A percentile compares a stretch with the other conserved stretches of the same genome.
Conservation (phyloP, 2,329 filamentous ascomycete species). For the Pseudogymnoascus sp. region DNA sequence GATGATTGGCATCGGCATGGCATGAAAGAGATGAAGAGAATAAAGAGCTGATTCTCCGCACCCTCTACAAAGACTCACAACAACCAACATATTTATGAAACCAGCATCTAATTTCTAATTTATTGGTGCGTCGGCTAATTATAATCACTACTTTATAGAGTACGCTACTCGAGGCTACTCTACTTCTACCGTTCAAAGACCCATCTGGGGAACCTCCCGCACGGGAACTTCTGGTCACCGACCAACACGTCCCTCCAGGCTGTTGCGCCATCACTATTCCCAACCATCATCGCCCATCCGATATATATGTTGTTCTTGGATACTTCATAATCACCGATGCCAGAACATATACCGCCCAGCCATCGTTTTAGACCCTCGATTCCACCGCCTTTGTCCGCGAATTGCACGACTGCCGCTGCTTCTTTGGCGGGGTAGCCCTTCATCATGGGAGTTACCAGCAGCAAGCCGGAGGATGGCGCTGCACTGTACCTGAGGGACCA, state of each 20-base stretch:
- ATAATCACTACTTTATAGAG: slow-evolving; percentile 3
- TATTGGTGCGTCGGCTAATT: slow-evolving; percentile 3
- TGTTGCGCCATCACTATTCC: not conserved
- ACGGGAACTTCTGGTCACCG: slow-evolving; percentile 7
- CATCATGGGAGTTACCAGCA: slow-evolving; percentile 84
- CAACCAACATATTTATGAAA: not conserved
- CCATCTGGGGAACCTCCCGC: slow-evolving; percentile 4
- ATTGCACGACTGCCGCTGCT: not conserved
- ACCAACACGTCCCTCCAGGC: slow-evolving; percentile 6
- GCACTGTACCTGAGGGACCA: slow-evolving; percentile 84
- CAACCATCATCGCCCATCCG: not conserved
- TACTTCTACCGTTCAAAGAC: not conserved
- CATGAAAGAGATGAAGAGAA: not conserved
- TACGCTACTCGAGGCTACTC: slow-evolving; percentile 1
- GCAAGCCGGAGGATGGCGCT: slow-evolving; percentile 76
- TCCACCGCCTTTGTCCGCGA: not conserved
- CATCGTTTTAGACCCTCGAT: not conserved
- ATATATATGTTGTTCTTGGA: slow-evolving; percentile 5
- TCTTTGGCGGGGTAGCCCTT: slow-evolving; percentile 26
- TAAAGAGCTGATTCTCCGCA: not conserved
- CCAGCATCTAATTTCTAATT: slow-evolving; percentile 1
- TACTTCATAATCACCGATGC: slow-evolving; percentile 4
- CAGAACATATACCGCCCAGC: not conserved
- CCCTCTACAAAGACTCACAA: not conserved
- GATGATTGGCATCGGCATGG: not conserved